Base-by-base conservation (phyloP, 1,284 basidiomycete species). In the Schizopora paradoxa region DNA sequence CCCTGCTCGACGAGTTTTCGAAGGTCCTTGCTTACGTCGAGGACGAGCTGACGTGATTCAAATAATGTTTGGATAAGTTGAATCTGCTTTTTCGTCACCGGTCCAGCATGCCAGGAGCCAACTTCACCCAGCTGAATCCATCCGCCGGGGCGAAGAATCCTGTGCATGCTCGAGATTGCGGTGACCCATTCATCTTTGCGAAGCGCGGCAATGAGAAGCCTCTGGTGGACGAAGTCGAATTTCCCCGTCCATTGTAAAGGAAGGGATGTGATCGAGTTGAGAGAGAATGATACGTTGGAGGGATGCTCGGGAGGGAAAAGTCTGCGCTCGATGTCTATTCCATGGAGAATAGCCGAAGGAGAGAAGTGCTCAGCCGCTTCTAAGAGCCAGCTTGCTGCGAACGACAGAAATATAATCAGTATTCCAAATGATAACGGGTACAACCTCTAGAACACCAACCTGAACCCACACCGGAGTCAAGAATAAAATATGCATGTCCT, bases 191-290 rank as follows among this genome's bases (percentile, higher is more conserved):
- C 56, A 0, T 43, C 43, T 11, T 42, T 49, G 3, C 54, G 56
- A 37, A 66, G 57, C 0, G 56, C 61, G 8, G 43, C 52, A 3
- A 65, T 51, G 1, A 66, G 46, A 28, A 65, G 52, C 2, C 62
- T 62, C 23, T 66, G 65, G 19, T 64, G 48, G 6, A 63, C 48
- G 27, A 66, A 51, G n/a, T 48, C 21, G 41, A 65, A 66, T 23
- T 53, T 53, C 31, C 49, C 51, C 6, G 45, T 47, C 61, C 59
- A 64, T 5, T 39, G 11, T 3, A 16, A 14, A 4, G 40, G 45
- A 11, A 48, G 40, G 10, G 22, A 14, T 3, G 33, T 27, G 6
- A 44, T 21, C 8, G 34, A 44, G 32, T 34, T 34, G 32, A 34
- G 5, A 19, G 46, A 23, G 41, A 62, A 58, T 13, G 52, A 16